These are phyloP conservation scores for Takakia lepidozioides DNA, from an alignment of 225 moss, liverwort and hornwort species.

Conservation along the genomic window DNA sequence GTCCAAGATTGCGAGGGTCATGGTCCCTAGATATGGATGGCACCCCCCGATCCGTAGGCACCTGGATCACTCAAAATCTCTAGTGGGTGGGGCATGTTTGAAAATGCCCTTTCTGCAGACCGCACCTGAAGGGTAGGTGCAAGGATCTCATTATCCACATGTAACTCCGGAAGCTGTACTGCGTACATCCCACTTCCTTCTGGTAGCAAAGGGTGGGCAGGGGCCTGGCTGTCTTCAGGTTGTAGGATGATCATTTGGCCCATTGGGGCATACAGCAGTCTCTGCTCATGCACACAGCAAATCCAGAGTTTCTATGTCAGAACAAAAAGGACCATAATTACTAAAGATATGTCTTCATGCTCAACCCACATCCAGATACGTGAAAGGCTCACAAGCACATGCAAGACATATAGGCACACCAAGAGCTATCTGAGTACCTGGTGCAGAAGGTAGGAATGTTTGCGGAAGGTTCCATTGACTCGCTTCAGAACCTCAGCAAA, in stretches of 20 bases:
- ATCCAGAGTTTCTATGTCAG: neutral
- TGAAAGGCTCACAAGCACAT: too few species aligned
- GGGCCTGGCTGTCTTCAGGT: slow-evolving; percentile 26
- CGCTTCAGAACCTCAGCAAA: slow-evolving; percentile 31
- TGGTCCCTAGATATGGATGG: slow-evolving; percentile 38
- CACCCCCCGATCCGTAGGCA: slow-evolving; percentile 27
- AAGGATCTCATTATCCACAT: neutral
- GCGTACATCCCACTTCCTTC: slow-evolving; percentile 34
- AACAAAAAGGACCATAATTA: neutral
- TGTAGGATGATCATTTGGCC: slow-evolving; percentile 60
- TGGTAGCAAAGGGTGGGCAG: slow-evolving; percentile 33
- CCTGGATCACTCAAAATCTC: slow-evolving; percentile 25
- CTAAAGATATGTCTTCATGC: too few species aligned
- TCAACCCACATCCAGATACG: too few species aligned
- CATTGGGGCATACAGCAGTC: slow-evolving; percentile 73
- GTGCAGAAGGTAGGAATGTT: slow-evolving; percentile 20
- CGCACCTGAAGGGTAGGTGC: slow-evolving; percentile 23
- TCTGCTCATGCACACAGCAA: slow-evolving; percentile 25
- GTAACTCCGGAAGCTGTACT: slow-evolving; percentile 17
- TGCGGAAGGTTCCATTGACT: slow-evolving; percentile 25
- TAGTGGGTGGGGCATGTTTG: slow-evolving; percentile 45
- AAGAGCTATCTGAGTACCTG: slow-evolving; percentile 14
- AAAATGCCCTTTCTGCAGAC: slow-evolving; percentile 29
- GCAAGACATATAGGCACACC: too few species aligned
- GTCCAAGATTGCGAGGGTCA: slow-evolving; percentile 39